These are phyloP conservation scores for Penicillium sp. DNA, from an alignment of 2,329 filamentous ascomycete genomes.

Conservation along the genomic window DNA sequence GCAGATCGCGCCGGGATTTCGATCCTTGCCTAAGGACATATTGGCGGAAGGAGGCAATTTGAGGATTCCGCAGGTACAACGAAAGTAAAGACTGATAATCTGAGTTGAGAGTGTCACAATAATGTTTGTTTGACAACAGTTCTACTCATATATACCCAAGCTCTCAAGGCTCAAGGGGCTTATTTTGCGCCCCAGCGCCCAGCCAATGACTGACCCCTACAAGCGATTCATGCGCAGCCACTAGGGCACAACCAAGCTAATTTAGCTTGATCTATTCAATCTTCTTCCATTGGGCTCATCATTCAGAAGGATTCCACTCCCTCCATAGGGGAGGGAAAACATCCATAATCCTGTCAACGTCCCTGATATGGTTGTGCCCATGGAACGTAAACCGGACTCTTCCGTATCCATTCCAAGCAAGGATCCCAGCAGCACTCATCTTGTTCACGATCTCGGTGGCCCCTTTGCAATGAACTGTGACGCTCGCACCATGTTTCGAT, in stretches of 20 bases:
- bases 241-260: background rate
- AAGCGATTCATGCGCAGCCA: background rate
- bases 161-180: background rate
- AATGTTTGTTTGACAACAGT: background rate
- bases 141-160: background rate
- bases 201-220: background rate
- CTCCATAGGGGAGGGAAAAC: background rate
- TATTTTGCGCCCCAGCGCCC: background rate
- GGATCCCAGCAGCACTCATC: background rate
- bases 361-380: background rate
- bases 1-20: background rate
- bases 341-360: background rate
- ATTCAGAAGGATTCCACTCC: background rate
- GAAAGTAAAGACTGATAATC: background rate
- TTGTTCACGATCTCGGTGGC: constrained; percentile 1
- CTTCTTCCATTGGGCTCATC: background rate
- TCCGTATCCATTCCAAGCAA: constrained; percentile 5
- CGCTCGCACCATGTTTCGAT: background rate
- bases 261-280: background rate
- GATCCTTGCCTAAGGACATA: background rate
- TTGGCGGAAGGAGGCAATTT: background rate
- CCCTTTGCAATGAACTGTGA: background rate
- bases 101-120: background rate
- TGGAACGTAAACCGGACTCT: constrained; percentile 4
- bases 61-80: background rate